These are phyloP conservation scores for Amorphotheca resinae DNA, from an alignment of 495 filamentous ascomycete genomes.

Conservation along the genomic window DNA sequence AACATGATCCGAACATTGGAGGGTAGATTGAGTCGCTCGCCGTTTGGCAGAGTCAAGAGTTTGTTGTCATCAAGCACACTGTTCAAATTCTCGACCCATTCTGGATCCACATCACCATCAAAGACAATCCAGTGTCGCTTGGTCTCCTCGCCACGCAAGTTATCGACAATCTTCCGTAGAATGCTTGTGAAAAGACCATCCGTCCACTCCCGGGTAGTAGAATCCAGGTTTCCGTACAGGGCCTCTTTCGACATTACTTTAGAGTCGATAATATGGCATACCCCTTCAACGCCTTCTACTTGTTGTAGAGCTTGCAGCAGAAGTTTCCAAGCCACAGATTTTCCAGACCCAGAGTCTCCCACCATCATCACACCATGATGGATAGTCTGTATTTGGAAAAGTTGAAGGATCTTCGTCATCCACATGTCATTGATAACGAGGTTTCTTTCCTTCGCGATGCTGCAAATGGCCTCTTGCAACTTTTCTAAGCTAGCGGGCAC, in stretches of 20 bases:
- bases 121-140: conserved; percentile 99
- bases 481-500: conserved; percentile 72
- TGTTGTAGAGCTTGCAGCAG: conserved; percentile 87
- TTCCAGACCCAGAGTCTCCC: conserved; percentile 85
- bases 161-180: conserved; percentile 94
- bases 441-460: conserved; percentile 68
- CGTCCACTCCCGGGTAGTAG: conserved; percentile 95
- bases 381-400: conserved; percentile 94
- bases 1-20: conserved; percentile 98
- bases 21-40: conserved; percentile 89
- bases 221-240: conserved; percentile 88
- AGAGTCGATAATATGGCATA: conserved; percentile 94
- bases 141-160: conserved; percentile 87
- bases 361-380: conserved; percentile 99
- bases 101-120: conserved; percentile 95
- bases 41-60: conserved; percentile 88
- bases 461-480: conserved; percentile 68
- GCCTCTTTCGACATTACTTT: conserved; percentile 99
- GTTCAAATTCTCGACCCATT: conserved; percentile 99
- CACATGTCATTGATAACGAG: conserved; percentile 83
- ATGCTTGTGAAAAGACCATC: conserved; percentile 98
- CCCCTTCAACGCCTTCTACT: conserved; percentile 82
- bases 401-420: conserved; percentile 92
- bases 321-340: conserved; percentile 88
- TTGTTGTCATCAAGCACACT: conserved; percentile 99